Evolutionary conservation across 352 stramenopile genomes (phyloP).

Genomic region (Globisporangium spiculum): DNA sequence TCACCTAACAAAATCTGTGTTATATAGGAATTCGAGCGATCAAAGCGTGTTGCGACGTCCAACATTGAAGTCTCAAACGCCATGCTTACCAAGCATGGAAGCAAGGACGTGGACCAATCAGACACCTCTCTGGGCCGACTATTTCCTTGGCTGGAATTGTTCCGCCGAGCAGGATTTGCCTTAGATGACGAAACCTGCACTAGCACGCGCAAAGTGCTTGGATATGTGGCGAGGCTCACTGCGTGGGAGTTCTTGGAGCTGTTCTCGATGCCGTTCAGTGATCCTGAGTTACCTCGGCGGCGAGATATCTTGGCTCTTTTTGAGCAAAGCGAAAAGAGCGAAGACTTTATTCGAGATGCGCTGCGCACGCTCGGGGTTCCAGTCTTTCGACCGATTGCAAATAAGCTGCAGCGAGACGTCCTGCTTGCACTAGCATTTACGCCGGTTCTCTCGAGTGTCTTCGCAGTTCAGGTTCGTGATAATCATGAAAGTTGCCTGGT

Average conservation of each 20-base stretch:
- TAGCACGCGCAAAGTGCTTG: conserved; percentile 33
- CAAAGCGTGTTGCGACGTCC: conserved; percentile 14
- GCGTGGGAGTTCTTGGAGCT: conserved; percentile 77
- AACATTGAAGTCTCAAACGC: conserved; percentile 20
- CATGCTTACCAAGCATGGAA: conserved; percentile 14
- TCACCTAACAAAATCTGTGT: not conserved
- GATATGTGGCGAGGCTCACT: conserved; percentile 43
- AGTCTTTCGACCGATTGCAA: conserved; percentile 48
- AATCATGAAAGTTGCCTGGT: not conserved
- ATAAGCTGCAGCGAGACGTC: conserved; percentile 27
- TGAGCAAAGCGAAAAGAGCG: conserved; percentile 50
- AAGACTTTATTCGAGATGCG: conserved; percentile 52
- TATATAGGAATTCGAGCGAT: conserved; percentile 26
- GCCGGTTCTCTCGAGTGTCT: conserved; percentile 75
- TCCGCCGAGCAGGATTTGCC: conserved; percentile 49
- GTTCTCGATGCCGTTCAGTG: conserved; percentile 77
- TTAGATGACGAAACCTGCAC: conserved; percentile 53
- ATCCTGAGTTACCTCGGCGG: conserved; percentile 50
- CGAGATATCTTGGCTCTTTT: conserved; percentile 65
- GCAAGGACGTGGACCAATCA: conserved; percentile 5
- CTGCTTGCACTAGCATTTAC: conserved; percentile 67
- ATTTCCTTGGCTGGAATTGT: conserved; percentile 68
- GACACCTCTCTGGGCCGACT: conserved; percentile 25
- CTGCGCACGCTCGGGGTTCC: conserved; percentile 46
- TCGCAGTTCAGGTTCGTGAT: conserved; percentile 69